Percentiles rank a stretch among this genome's conserved stretches.
Conservation (phyloP, 2,329 filamentous ascomycete species). For the Aspergillus sp. region DNA sequence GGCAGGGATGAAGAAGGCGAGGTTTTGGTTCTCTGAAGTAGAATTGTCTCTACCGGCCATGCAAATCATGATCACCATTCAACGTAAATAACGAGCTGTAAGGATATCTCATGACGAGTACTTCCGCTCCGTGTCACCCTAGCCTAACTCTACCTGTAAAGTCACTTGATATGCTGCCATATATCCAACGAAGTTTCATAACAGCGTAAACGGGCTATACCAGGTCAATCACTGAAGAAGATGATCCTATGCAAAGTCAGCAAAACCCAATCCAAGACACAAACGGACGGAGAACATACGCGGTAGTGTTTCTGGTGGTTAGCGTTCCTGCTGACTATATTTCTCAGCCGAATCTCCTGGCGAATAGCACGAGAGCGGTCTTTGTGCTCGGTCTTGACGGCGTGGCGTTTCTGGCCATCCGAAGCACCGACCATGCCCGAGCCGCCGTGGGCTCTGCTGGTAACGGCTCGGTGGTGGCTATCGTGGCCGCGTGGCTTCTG, state of each 20-base stretch:
- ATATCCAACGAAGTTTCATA: no score
- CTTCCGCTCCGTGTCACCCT: no score
- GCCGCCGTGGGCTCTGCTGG: slow-evolving; percentile 62
- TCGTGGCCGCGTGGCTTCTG: slow-evolving; percentile 26
- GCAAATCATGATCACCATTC: no score
- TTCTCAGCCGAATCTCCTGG: slow-evolving; percentile 54
- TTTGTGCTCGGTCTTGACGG: slow-evolving; percentile 58
- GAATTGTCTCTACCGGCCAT: no score
- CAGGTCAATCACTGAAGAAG: slow-evolving; percentile 43
- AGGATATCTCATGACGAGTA: no score
- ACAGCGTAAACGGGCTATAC: no score
- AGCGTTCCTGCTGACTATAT: slow-evolving; percentile 59
- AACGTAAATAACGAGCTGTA: no score
- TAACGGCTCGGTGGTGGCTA: slow-evolving; percentile 44
- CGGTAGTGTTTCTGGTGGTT: slow-evolving; percentile 74
- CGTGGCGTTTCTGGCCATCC: slow-evolving; percentile 63
- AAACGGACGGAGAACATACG: slow-evolving; percentile 32
- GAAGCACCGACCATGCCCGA: slow-evolving; percentile 68
- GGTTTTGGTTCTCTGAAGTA: no score
- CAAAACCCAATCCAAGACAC: no score
- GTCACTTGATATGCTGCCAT: no score
- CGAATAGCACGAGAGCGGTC: slow-evolving; percentile 57
- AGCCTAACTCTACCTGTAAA: no score
- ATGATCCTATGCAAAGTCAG: slow-evolving; percentile 41
- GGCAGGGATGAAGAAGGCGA: no score